phyloP scores from a whole-genome alignment of 2,329 filamentous ascomycete species.

The Berkeleyomyces basicola region DNA sequence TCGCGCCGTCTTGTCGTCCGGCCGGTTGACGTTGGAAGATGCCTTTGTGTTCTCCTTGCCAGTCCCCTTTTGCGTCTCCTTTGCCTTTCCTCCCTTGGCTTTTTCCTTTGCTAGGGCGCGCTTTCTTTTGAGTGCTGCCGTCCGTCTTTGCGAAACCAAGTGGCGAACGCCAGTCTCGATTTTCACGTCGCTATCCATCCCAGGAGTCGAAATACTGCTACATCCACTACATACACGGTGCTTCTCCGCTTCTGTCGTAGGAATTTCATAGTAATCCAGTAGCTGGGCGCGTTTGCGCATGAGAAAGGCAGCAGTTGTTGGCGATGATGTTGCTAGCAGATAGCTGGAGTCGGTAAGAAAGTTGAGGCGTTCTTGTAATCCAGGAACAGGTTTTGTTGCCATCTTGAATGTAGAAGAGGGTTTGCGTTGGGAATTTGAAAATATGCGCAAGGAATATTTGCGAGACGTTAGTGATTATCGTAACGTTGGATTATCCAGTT shows the following conservation, averaged over 20 bases:
- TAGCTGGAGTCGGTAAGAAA: slow-evolving; percentile 41
- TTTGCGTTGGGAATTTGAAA: too few species aligned
- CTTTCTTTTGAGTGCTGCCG: not conserved
- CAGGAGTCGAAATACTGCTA: slow-evolving; percentile 42
- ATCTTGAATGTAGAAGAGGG: not conserved
- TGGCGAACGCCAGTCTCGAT: slow-evolving; percentile 6
- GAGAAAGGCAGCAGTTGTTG: slow-evolving; percentile 41
- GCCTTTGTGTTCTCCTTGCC: not conserved
- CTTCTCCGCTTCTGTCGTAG: slow-evolving; percentile 30
- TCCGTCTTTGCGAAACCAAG: not conserved
- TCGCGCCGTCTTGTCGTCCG: not conserved
- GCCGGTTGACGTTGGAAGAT: not conserved
- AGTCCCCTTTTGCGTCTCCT: not conserved
- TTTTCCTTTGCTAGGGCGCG: not conserved
- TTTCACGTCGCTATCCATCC: slow-evolving; percentile 23
- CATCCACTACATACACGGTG: slow-evolving; percentile 42
- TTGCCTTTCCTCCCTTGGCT: not conserved
- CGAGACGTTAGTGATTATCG: not conserved
- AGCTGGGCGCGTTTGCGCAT: slow-evolving; percentile 37
- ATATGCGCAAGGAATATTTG: not conserved
- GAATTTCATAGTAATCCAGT: slow-evolving; percentile 30
- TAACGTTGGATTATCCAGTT: not conserved
- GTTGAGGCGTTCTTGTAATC: slow-evolving; percentile 7
- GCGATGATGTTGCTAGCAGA: slow-evolving; percentile 33
- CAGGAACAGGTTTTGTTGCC: not conserved